Base-by-base conservation (phyloP, 257 asterid genomes). In the Nicotiana otophora region DNA sequence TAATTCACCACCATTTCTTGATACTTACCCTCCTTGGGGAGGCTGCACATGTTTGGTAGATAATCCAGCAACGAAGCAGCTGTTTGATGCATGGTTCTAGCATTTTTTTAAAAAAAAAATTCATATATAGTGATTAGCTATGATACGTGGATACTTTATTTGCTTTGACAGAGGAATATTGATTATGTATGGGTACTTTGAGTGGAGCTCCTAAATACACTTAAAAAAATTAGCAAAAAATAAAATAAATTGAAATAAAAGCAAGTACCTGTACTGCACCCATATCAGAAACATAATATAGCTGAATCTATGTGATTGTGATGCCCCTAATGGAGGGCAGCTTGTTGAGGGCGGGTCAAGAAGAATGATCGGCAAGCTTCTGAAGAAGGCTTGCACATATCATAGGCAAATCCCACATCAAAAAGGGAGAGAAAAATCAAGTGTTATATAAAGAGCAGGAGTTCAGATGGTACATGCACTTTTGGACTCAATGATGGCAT, bases 1-100 rank as follows among this genome's bases (percentile, higher is more conserved):
- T 95, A 83, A 82, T 78, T 72, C 53, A 34, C 68, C 69, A 23
- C 14, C 48, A 81, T 80, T 81, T 61, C 33, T 81, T 81, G 62
- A 36, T 64, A 31, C 28, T 48, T 39, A 16, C 16, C 16, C 16
- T 46, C 23, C 77, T 34, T 11, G 42, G 80, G 57, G 75, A 55
- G 61, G 36, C 23, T 58, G 58, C 66, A 20, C 77, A 30, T 82
- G 31, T 58, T 68, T 69, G 33, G 79, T 72, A 72, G 79, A 46
- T 46, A 42, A 55, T 72, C 14, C 36, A 2, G 34, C 58, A 70
- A 70, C 34, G 42, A 42, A 23, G 36, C 53, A 46, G 61, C 79
- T 46, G 7, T 23, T 72, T 72, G 61, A 72, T 46, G 61, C 61
- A 23, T 46, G 58, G 60, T 46, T 72, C 33, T 69, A 69, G 57